These are phyloP conservation scores for Xylaria sp. DNA, from an alignment of 2,329 filamentous ascomycete species.

Conservation along the genomic window DNA sequence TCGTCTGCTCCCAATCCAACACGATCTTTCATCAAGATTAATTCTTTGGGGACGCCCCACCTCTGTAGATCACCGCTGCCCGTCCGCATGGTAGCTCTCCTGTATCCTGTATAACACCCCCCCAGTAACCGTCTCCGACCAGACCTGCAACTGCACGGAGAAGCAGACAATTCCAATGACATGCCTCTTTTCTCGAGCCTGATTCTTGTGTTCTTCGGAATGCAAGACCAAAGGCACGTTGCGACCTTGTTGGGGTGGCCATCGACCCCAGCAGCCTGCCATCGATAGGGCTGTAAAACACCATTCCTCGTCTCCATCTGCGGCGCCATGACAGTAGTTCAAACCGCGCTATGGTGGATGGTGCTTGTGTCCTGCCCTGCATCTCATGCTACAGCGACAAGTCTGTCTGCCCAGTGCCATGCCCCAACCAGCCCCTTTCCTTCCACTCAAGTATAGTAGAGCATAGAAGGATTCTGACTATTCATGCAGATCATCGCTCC, in stretches of 20 bases:
- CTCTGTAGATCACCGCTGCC: constrained; percentile 16
- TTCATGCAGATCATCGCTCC: constrained; percentile 8
- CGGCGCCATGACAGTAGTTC: constrained; percentile 20
- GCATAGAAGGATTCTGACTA: constrained; percentile 19
- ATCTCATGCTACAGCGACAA: constrained; percentile 8
- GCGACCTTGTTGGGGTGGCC: constrained; percentile 19
- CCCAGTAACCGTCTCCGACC: not conserved
- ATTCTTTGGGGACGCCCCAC: constrained; percentile 15
- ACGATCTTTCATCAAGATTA: constrained; percentile 21
- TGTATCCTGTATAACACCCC: constrained; percentile 9
- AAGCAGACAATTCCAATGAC: not conserved
- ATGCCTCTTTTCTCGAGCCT: constrained; percentile 16
- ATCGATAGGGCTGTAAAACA: constrained; percentile 7
- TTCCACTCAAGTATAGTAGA: no score
- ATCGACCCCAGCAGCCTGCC: constrained; percentile 16
- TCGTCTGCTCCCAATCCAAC: constrained; percentile 15
- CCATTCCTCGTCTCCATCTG: not conserved
- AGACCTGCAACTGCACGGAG: constrained; percentile 3
- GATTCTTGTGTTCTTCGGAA: constrained; percentile 8
- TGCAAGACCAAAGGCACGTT: constrained; percentile 15
- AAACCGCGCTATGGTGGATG: constrained; percentile 18
- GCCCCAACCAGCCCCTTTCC: constrained; percentile 7
- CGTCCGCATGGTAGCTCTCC: constrained; percentile 14
- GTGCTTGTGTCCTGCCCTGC: constrained; percentile 18
- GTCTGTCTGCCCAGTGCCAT: constrained; percentile 2